Percentiles rank a stretch among this genome's conserved stretches.
Conservation (phyloP, 1,284 basidiomycete genomes). For the Boletus austroedulis region DNA sequence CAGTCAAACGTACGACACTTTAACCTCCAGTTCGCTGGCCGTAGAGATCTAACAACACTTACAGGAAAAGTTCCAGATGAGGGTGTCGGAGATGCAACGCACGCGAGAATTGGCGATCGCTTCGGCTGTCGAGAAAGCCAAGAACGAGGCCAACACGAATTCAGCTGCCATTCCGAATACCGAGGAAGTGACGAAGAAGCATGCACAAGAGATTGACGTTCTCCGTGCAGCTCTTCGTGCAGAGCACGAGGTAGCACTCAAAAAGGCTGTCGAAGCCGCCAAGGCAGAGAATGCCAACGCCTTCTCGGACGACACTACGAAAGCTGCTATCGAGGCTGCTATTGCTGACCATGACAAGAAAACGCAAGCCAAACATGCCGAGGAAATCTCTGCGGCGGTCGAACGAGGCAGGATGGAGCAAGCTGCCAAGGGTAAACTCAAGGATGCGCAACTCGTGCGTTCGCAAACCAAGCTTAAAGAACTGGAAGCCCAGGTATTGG, state of each 20-base stretch:
- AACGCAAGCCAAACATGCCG: conserved; percentile 45
- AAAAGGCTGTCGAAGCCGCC: conserved; percentile 49
- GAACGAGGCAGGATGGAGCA: conserved; percentile 66
- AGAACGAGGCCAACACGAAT: conserved; percentile 39
- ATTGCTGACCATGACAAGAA: conserved; percentile 50
- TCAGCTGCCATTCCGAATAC: conserved; percentile 24
- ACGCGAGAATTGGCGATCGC: conserved; percentile 44
- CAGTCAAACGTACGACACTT: conserved; percentile 36
- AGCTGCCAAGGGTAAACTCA: conserved; percentile 58
- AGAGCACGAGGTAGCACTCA: conserved; percentile 55
- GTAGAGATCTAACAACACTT: conserved; percentile 3
- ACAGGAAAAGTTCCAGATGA: conserved; percentile 47
- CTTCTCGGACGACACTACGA: conserved; percentile 32
- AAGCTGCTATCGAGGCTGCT: conserved; percentile 50
- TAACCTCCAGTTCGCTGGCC: neutral
- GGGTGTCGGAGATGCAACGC: conserved; percentile 39
- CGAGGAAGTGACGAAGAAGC: conserved; percentile 48
- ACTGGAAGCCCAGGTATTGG: conserved; percentile 58
- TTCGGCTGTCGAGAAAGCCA: conserved; percentile 55
- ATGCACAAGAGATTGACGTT: conserved; percentile 56
- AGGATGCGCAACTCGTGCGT: conserved; percentile 62
- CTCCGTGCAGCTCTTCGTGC: conserved; percentile 55
- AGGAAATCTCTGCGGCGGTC: conserved; percentile 60
- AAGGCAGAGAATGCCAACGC: conserved; percentile 35
- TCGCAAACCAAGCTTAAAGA: conserved; percentile 61